Conservation (phyloP, 1,139 yeast genomes). For the Pichia sp. region DNA sequence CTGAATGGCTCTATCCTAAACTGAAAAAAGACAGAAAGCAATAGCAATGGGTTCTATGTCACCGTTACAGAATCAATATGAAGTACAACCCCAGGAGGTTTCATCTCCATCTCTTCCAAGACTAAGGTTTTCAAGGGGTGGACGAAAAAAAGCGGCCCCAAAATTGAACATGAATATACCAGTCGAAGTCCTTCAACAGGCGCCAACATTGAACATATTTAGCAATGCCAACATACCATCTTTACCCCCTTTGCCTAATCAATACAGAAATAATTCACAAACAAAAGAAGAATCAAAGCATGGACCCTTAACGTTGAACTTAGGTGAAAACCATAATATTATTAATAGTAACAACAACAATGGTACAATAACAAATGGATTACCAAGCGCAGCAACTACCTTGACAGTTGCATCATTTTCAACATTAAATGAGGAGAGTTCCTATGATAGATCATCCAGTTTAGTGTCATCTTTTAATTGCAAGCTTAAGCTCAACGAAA, state of each 20-base stretch:
- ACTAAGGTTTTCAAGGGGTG: conserved; percentile 10
- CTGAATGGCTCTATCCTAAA: too few relatives aligned
- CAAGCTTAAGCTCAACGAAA: conserved; percentile 7
- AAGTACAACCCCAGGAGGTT: neutral
- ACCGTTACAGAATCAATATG: neutral
- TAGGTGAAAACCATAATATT: neutral
- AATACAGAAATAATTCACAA: conserved; percentile 1
- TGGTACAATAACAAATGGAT: conserved; percentile 2
- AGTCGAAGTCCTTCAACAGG: neutral
- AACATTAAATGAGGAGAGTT: conserved; percentile 12
- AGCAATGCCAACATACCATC: conserved; percentile 3
- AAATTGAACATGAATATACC: conserved; percentile 15
- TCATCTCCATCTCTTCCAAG: conserved; percentile 7
- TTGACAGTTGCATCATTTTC: conserved; percentile 13
- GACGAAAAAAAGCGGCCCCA: conserved; percentile 13
- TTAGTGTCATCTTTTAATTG: conserved; percentile 9
- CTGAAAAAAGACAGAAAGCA: too few relatives aligned
- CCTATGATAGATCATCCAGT: conserved; percentile 3
- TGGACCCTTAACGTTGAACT: conserved; percentile 3
- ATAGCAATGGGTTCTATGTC: too few relatives aligned
- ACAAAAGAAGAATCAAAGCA: neutral
- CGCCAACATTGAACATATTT: conserved; percentile 4
- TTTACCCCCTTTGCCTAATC: conserved; percentile 10
- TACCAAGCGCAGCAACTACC: conserved; percentile 18
- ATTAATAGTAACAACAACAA: neutral